Evolutionary conservation across 2,329 filamentous ascomycete species (phyloP), one percentile per base, ranked within the genome.

Genomic region (Mollisiaceae sp.): DNA sequence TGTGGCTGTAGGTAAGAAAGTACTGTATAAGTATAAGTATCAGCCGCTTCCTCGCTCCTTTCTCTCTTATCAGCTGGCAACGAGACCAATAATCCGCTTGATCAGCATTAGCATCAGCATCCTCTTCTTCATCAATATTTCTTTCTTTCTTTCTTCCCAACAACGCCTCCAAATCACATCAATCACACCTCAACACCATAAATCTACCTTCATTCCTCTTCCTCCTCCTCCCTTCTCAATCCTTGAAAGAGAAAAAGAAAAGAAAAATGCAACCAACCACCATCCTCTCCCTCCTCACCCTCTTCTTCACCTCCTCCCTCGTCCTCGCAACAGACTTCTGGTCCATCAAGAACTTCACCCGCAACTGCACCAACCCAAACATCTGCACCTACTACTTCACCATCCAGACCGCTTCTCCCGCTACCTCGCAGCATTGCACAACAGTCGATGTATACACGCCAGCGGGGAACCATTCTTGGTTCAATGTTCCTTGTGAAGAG

Each of bases 361-460:
- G 66, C 32, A 57, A 63, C 15, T 69, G 62, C 62, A 54, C 35
- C 20, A 41, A 63, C 8, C 35, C 47, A 4, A 14, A 58, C n/a
- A 59, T 57, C 22, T 65, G 67, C 47, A 61, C 35, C 9, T 67
- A 67, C 22, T 55, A 43, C 18, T 67, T 69, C 52, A 18, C 50
- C 4, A 65, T 69, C 27, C 39, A 67, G 50, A 65, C 45, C 15
- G 11, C 18, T 22, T 14, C 15, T 32, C 55, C 8, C 22, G 18
- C 15, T 3, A 3, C 27, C 3, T 6, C 3, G 35, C 57, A 45
- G 1, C 5, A 36, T 14, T 69, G 67, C 20, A 65, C 60, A 1
- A 57, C 63, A 18, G 45, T 45, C 1, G 67, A 68, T 58, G 11
- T 18, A 1, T 57, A 57, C 0, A 54, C 43, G 22, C 58, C 22